A percentile compares a stretch with the other conserved stretches of the same genome.
Evolutionary conservation across 768 basidiomycete species (phyloP).

Genomic region (Mycena metata): DNA sequence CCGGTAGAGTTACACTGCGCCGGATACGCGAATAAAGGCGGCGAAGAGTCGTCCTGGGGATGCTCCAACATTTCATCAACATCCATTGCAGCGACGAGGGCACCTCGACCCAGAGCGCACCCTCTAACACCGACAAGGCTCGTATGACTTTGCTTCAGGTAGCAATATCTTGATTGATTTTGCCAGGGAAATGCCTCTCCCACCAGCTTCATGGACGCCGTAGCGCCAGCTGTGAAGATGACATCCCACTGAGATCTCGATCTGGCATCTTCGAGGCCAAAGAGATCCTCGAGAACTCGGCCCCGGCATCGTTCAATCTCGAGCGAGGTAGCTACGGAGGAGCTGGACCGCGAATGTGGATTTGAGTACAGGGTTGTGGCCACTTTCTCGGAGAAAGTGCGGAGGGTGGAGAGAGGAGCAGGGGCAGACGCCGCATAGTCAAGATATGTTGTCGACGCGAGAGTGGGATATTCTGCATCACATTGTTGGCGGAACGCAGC

Average conservation of each 20-base stretch:
- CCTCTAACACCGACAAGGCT: constrained; percentile 69
- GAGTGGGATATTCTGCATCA: constrained; percentile 29
- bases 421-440: constrained; percentile 38
- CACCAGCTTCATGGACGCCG: constrained; percentile 67
- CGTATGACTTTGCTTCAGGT: constrained; percentile 69
- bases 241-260: constrained; percentile 68
- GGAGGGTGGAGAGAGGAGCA: constrained; percentile 28
- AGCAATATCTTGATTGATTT: constrained; percentile 54
- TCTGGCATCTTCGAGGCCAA: constrained; percentile 25
- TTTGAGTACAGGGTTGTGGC: constrained; percentile 34
- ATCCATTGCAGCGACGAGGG: constrained; percentile 60
- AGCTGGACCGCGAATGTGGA: constrained; percentile 36
- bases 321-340: constrained; percentile 33
- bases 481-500: constrained; percentile 19
- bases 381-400: constrained; percentile 20
- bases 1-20: constrained; percentile 40
- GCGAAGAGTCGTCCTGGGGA: constrained; percentile 48
- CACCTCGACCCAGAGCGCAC: constrained; percentile 57
- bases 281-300: constrained; percentile 34
- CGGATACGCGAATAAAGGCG: constrained; percentile 31
- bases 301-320: constrained; percentile 36
- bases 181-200: constrained; percentile 68
- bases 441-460: constrained; percentile 32
- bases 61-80: constrained; percentile 59
- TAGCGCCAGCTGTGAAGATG: constrained; percentile 70